phyloP scores from a whole-genome alignment of 1,284 basidiomycete species.

The Albatrellus sp. region DNA sequence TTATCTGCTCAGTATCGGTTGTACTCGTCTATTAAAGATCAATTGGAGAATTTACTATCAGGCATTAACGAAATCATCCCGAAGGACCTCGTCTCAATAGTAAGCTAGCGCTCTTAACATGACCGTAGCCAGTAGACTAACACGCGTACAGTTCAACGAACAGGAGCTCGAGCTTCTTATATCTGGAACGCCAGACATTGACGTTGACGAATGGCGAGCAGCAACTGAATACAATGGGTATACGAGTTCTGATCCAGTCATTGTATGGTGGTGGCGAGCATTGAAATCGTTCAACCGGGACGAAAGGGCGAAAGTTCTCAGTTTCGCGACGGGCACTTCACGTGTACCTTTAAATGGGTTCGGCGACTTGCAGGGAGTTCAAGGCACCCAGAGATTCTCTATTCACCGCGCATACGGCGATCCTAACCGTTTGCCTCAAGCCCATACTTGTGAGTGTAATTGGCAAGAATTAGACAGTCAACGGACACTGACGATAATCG shows the following conservation, averaged over 20 bases:
- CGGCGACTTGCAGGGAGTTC: constrained; percentile 85
- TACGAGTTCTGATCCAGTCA: constrained; percentile 80
- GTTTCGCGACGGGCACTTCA: constrained; percentile 94
- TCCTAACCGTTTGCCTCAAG: constrained; percentile 75
- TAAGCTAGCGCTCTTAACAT: constrained; percentile 23
- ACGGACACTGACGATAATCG: constrained; percentile 10
- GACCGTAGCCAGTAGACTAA: constrained; percentile 13
- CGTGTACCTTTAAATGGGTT: constrained; percentile 93
- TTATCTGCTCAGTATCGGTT: constrained; percentile 85
- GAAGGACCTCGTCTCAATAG: constrained; percentile 70
- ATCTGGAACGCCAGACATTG: constrained; percentile 96
- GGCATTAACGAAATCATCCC: constrained; percentile 97
- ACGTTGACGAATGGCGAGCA: constrained; percentile 96
- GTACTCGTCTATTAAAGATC: constrained; percentile 92
- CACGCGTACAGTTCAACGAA: constrained; percentile 72
- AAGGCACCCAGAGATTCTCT: constrained; percentile 92
- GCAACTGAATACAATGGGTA: constrained; percentile 89
- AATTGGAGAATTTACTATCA: constrained; percentile 81
- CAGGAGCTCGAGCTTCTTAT: constrained; percentile 97
- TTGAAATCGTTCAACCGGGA: constrained; percentile 96
- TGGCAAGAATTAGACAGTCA: constrained; percentile 12
- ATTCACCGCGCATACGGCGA: constrained; percentile 91
- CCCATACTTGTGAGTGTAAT: constrained; percentile 69
- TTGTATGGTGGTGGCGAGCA: constrained; percentile 99
- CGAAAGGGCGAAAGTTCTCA: constrained; percentile 89